Evolutionary conservation across 1,284 basidiomycete species (phyloP).

Genomic region (Fomitopsis pinicola): DNA sequence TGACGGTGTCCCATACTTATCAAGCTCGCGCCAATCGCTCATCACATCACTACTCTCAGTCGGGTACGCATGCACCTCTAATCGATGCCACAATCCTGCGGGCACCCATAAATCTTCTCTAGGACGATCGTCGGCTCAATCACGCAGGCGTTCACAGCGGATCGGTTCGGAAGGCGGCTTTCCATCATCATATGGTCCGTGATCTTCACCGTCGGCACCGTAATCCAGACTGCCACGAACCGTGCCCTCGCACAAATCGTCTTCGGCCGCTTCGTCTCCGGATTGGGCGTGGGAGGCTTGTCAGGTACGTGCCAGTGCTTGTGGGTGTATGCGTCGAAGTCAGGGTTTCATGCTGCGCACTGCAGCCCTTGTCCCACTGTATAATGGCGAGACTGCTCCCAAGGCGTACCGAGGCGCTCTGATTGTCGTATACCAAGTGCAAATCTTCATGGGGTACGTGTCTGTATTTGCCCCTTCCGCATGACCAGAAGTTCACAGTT

Average conservation of each 20-base stretch:
- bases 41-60: conserved; percentile 79
- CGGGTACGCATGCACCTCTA: conserved; percentile 36
- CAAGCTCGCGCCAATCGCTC: conserved; percentile 64
- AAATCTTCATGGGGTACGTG: conserved; percentile 64
- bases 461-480: not conserved
- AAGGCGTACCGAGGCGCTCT: conserved; percentile 72
- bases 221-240: conserved; percentile 65
- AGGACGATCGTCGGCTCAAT: conserved; percentile 71
- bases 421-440: conserved; percentile 72
- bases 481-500: conserved; percentile 1
- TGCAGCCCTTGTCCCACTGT: conserved; percentile 72
- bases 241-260: conserved; percentile 62
- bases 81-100: not conserved
- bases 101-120: not conserved
- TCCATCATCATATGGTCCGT: conserved; percentile 77
- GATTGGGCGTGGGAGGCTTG: conserved; percentile 74
- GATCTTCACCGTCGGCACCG: conserved; percentile 68
- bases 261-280: conserved; percentile 66
- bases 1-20: conserved; percentile 49
- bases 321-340: no score
- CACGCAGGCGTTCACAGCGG: conserved; percentile 72
- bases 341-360: not conserved
- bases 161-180: conserved; percentile 64
- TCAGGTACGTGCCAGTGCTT: conserved; percentile 40
- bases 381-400: conserved; percentile 78